These are phyloP conservation scores for Tricharina praecox DNA, from an alignment of 495 filamentous ascomycete species.

Conservation along the genomic window DNA sequence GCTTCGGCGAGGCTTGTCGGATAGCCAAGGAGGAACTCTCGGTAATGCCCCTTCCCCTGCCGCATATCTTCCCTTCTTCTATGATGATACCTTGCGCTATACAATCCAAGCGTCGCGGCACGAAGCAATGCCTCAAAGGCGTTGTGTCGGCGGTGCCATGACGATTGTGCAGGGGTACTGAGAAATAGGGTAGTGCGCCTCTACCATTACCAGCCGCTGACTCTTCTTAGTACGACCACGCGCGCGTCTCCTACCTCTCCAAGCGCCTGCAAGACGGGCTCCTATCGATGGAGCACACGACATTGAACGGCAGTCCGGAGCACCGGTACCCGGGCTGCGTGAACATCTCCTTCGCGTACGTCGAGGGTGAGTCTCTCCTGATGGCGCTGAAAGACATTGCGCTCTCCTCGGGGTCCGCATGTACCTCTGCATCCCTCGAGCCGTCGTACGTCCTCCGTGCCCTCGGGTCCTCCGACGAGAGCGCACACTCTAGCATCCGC, in stretches of 20 bases:
- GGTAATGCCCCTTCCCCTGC: slow-evolving; percentile 34
- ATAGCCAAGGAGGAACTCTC: slow-evolving; percentile 75
- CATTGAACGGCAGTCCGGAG: slow-evolving; percentile 68
- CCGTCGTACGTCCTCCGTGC: slow-evolving; percentile 91
- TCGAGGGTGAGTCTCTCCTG: slow-evolving; percentile 90
- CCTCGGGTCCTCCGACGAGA: slow-evolving; percentile 89
- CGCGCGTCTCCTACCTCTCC: slow-evolving; percentile 64
- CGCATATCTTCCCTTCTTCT: slow-evolving; percentile 4
- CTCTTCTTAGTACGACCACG: slow-evolving; percentile 61
- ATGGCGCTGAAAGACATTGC: slow-evolving; percentile 99
- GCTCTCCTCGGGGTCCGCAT: slow-evolving; percentile 88
- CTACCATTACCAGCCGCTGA: not conserved
- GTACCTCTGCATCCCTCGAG: slow-evolving; percentile 90
- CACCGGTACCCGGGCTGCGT: slow-evolving; percentile 91
- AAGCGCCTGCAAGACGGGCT: slow-evolving; percentile 67
- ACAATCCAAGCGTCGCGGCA: slow-evolving; percentile 35
- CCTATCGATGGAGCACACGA: slow-evolving; percentile 76
- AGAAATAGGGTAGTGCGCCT: not conserved
- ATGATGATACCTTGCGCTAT: slow-evolving; percentile 36
- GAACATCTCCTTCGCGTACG: slow-evolving; percentile 94
- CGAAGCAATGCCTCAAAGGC: slow-evolving; percentile 2
- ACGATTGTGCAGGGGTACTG: slow-evolving; percentile 16
- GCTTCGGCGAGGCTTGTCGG: slow-evolving; percentile 88
- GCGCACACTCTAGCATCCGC: slow-evolving; percentile 88
- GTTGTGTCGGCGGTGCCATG: slow-evolving; percentile 6